phyloP scores from a whole-genome alignment of 1,139 yeast genomes.

The Blastobotrys buckinghamii region DNA sequence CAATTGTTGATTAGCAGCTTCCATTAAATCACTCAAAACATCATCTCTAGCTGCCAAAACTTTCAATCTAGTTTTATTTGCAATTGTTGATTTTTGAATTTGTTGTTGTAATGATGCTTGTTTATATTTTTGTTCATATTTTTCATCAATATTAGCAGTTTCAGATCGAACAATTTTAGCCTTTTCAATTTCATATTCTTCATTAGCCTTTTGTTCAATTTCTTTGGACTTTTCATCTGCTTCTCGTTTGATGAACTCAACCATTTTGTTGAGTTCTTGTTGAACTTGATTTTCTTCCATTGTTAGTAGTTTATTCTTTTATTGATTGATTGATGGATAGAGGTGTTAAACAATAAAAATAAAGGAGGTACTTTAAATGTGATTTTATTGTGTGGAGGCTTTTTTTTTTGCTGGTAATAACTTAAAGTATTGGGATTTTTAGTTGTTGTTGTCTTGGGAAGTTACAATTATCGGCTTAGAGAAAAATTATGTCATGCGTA shows the following conservation, averaged over 20 bases:
- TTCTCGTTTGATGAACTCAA: conserved; percentile 96
- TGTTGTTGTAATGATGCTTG: conserved; percentile 92
- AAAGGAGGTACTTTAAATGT: background rate
- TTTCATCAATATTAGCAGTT: conserved; percentile 78
- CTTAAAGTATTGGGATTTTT: too few relatives aligned
- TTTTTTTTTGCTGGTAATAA: too few relatives aligned
- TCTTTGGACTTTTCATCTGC: conserved; percentile 99
- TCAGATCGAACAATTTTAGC: conserved; percentile 91
- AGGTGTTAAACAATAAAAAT: background rate
- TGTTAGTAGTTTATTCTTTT: background rate
- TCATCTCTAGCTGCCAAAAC: conserved; percentile 82
- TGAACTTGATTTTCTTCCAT: conserved; percentile 40
- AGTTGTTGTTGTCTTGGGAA: too few relatives aligned
- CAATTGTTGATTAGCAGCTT: conserved; percentile 60
- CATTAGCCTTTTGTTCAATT: conserved; percentile 91
- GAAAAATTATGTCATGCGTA: too few relatives aligned
- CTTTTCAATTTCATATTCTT: conserved; percentile 97
- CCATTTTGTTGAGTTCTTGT: conserved; percentile 95
- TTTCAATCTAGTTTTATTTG: conserved; percentile 90
- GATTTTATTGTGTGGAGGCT: background rate
- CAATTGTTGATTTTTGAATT: conserved; percentile 89
- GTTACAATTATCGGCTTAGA: too few relatives aligned
- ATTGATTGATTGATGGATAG: background rate
- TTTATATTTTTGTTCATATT: conserved; percentile 78
- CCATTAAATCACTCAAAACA: conserved; percentile 68